Conservation (phyloP, 495 filamentous ascomycete species). For the Hypoxylon crocopeplum region DNA sequence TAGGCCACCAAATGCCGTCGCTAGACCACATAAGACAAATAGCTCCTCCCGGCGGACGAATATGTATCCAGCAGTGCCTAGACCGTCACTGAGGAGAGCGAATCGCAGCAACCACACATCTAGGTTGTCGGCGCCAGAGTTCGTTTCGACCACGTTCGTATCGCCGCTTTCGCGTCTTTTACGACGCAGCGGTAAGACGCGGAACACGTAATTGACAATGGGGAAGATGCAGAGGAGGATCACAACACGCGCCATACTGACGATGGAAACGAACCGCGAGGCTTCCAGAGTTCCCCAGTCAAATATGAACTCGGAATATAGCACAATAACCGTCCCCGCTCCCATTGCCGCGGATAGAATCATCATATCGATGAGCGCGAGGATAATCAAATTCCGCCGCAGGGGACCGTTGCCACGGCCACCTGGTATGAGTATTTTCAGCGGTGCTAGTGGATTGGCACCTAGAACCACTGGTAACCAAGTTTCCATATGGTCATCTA, state of each 20-base stretch:
- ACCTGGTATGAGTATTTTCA: slow-evolving; percentile 77
- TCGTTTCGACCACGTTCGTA: slow-evolving; percentile 47
- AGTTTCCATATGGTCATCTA: slow-evolving; percentile 46
- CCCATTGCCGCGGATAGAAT: slow-evolving; percentile 86
- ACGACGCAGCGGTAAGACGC: slow-evolving; percentile 52
- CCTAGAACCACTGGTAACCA: slow-evolving; percentile 41
- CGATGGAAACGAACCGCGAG: slow-evolving; percentile 75
- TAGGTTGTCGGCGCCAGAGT: slow-evolving; percentile 75
- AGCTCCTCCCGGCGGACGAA: slow-evolving; percentile 61
- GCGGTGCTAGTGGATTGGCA: slow-evolving; percentile 72
- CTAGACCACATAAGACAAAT: slow-evolving; percentile 70
- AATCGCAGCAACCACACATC: slow-evolving; percentile 80
- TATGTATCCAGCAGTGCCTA: slow-evolving; percentile 78
- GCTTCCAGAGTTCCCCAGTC: slow-evolving; percentile 80
- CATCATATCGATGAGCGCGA: slow-evolving; percentile 79
- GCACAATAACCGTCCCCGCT: slow-evolving; percentile 73
- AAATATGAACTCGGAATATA: slow-evolving; percentile 82
- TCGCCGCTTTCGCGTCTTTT: slow-evolving; percentile 40
- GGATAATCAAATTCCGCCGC: slow-evolving; percentile 77
- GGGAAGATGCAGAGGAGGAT: slow-evolving; percentile 79
- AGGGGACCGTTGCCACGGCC: slow-evolving; percentile 67
- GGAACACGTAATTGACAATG: slow-evolving; percentile 70
- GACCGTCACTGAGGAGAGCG: slow-evolving; percentile 77
- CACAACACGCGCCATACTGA: slow-evolving; percentile 75
- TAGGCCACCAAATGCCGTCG: slow-evolving; percentile 81